Percentiles rank a stretch among this genome's conserved stretches.
These are phyloP conservation scores for Adansonia digitata DNA, from an alignment of 345 rosid genomes.

Conservation along the genomic window DNA sequence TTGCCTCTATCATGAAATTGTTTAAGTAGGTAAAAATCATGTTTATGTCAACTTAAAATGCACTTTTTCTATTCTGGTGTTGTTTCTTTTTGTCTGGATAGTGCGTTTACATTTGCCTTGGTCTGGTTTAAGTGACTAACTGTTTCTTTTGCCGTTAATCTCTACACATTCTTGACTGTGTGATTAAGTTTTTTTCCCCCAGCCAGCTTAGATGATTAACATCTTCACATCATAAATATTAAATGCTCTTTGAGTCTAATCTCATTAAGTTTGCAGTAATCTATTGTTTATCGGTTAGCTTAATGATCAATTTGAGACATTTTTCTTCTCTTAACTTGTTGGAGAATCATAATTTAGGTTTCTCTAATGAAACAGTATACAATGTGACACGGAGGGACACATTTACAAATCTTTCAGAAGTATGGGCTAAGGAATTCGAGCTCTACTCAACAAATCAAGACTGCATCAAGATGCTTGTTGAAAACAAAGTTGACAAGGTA, in stretches of 20 bases:
- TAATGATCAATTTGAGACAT: not conserved
- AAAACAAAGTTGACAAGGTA: constrained; percentile 77
- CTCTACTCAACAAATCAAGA: constrained; percentile 83
- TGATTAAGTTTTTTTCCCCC: not conserved
- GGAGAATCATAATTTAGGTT: not conserved
- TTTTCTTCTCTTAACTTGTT: not conserved
- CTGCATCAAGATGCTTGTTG: constrained; percentile 75
- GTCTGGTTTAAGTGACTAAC: not conserved
- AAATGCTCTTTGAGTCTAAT: not conserved
- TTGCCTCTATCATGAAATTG: not conserved
- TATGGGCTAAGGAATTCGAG: constrained; percentile 77
- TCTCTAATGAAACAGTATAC: constrained; percentile 40
- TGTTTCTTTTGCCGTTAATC: not conserved
- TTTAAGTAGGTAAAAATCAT: not conserved
- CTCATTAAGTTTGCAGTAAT: not conserved
- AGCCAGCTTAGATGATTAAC: not conserved
- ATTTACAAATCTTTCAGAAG: constrained; percentile 55
- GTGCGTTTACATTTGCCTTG: not conserved
- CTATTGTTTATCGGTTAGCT: not conserved
- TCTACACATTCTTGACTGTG: not conserved
- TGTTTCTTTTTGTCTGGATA: not conserved
- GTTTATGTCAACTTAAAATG: not conserved
- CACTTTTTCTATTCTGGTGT: not conserved
- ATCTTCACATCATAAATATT: not conserved
- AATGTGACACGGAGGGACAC: constrained; percentile 70